These are phyloP conservation scores for Vitis hybrid DNA, from an alignment of 177 flowering plant genomes.

Conservation along the genomic window DNA sequence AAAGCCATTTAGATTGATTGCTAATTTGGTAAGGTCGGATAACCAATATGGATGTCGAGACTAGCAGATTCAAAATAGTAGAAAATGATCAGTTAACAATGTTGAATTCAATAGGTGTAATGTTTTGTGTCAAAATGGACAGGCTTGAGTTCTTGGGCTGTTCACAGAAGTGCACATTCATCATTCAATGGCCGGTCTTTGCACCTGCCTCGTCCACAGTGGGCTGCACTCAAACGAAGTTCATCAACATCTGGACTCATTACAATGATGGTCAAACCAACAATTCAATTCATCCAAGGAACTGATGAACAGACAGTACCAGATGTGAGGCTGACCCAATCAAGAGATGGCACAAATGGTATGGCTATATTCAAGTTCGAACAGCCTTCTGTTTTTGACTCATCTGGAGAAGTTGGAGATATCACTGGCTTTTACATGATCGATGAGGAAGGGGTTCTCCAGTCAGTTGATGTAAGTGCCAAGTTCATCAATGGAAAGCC, in stretches of 20 bases:
- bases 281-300: constrained; percentile 93
- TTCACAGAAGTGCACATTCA: constrained; percentile 39
- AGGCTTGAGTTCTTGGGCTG: constrained; percentile 37
- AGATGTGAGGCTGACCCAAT: constrained; percentile 85
- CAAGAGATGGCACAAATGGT: constrained; percentile 94
- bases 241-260: constrained; percentile 24
- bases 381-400: constrained; percentile 89
- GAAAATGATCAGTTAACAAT: not conserved
- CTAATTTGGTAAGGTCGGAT: constrained; percentile 4
- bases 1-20: no score
- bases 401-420: constrained; percentile 85
- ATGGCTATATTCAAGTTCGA: constrained; percentile 80
- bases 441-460: constrained; percentile 92
- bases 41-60: not conserved
- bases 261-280: constrained; percentile 72
- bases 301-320: constrained; percentile 89
- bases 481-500: constrained; percentile 93
- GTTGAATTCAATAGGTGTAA: not conserved
- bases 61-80: not conserved
- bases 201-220: constrained; percentile 27
- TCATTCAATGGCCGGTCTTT: constrained; percentile 63
- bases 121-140: constrained; percentile 14
- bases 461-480: constrained; percentile 85
- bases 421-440: constrained; percentile 97
- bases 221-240: constrained; percentile 16